phyloP scores from a whole-genome alignment of 2,329 filamentous ascomycete genomes.

The Aplosporella prunicola region DNA sequence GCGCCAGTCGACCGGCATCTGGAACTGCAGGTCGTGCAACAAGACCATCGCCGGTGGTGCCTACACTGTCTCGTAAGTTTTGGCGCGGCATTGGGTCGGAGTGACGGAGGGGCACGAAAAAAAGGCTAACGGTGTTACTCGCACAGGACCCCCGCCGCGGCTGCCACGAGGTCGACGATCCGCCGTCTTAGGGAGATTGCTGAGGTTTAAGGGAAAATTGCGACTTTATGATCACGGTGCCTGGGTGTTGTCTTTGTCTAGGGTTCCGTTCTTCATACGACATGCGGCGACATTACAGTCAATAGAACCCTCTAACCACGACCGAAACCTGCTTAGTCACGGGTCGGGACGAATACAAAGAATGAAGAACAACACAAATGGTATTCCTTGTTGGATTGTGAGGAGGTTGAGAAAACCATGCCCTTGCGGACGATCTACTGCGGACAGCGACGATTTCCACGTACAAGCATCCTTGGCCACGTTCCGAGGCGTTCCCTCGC shows the following conservation, averaged over 20 bases:
- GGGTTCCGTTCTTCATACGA: slow-evolving; percentile 12
- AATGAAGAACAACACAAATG: slow-evolving; percentile 6
- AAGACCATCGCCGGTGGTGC: slow-evolving; percentile 91
- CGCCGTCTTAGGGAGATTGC: slow-evolving; percentile 95
- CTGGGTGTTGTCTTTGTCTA: slow-evolving; percentile 12
- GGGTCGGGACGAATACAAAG: slow-evolving; percentile 13
- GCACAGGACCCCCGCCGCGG: slow-evolving; percentile 76
- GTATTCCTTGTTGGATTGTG: too few relatives aligned
- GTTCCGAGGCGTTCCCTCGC: too few relatives aligned
- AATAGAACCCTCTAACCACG: slow-evolving; percentile 11
- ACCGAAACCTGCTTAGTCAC: slow-evolving; percentile 10
- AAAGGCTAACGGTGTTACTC: slow-evolving; percentile 13
- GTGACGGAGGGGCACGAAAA: neutral
- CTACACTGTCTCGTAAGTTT: slow-evolving; percentile 89
- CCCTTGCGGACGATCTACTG: too few relatives aligned
- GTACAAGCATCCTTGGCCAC: too few relatives aligned
- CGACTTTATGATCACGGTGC: slow-evolving; percentile 10
- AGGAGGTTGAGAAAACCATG: too few relatives aligned
- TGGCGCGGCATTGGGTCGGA: neutral
- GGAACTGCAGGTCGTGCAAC: slow-evolving; percentile 91
- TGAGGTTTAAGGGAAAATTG: slow-evolving; percentile 60
- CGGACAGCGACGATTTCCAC: too few relatives aligned
- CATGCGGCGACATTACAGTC: slow-evolving; percentile 11
- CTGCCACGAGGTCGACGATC: slow-evolving; percentile 91
- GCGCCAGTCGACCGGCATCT: slow-evolving; percentile 85